Conservation (phyloP, 768 basidiomycete genomes). For the Macrolepiota fuliginosa region DNA sequence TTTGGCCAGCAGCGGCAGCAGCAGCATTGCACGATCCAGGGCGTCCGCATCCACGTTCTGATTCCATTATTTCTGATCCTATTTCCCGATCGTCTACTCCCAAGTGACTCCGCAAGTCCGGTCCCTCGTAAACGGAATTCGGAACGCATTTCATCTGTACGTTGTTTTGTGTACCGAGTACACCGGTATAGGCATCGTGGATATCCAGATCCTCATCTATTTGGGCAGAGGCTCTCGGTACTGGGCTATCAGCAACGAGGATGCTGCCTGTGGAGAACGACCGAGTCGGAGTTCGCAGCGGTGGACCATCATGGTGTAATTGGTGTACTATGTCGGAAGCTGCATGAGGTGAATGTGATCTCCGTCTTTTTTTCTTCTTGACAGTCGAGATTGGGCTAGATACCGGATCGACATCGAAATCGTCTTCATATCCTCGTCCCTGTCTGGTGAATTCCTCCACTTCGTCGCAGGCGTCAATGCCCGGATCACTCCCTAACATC, state of each 20-base stretch:
- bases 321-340: neutral
- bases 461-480: neutral
- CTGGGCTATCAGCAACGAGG: slow-evolving; percentile 9
- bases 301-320: neutral
- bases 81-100: neutral
- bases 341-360: neutral
- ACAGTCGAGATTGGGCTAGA: slow-evolving; percentile 27
- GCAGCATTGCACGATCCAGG: neutral
- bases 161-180: neutral
- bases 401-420: slow-evolving; percentile 23
- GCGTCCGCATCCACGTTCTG: neutral
- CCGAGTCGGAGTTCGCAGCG: slow-evolving; percentile 2
- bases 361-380: slow-evolving; percentile 17
- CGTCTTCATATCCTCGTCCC: slow-evolving; percentile 14
- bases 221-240: neutral
- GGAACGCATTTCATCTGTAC: neutral
- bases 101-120: slow-evolving; percentile 13
- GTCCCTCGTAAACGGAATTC: neutral
- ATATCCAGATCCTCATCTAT: neutral
- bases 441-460: neutral
- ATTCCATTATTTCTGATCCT: neutral
- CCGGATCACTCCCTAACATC: slow-evolving; percentile 6
- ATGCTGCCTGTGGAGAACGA: slow-evolving; percentile 7
- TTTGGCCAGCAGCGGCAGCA: too few relatives aligned
- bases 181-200: neutral